These are phyloP conservation scores for Kalmusia sp. DNA, from an alignment of 2,329 filamentous ascomycete species.

Conservation along the genomic window DNA sequence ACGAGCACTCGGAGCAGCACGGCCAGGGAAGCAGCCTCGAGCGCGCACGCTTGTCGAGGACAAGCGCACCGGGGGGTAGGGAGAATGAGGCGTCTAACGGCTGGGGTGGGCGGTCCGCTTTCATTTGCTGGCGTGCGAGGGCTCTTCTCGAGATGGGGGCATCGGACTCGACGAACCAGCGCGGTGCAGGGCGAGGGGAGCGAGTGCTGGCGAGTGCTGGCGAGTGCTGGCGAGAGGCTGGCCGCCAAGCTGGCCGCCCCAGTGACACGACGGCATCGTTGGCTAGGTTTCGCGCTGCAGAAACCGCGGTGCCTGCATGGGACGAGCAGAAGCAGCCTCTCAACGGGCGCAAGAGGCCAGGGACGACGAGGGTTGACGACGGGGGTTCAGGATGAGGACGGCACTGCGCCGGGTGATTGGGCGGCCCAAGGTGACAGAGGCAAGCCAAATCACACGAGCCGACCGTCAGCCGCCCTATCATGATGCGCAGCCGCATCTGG, in stretches of 20 bases:
- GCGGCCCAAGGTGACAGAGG: conserved; percentile 17
- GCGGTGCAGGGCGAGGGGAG: conserved; percentile 30
- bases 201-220: no score
- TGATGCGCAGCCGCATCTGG: conserved; percentile 24
- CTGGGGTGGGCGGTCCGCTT: conserved; percentile 24
- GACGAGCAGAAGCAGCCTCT: conserved; percentile 35
- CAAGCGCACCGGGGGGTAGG: conserved; percentile 29
- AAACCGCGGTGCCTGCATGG: conserved; percentile 44
- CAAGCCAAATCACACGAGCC: conserved; percentile 32
- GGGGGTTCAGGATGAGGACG: conserved; percentile 23
- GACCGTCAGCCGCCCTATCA: conserved; percentile 21
- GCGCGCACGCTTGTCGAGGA: conserved; percentile 31
- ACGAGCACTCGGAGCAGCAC: conserved; percentile 25
- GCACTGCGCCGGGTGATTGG: conserved; percentile 27
- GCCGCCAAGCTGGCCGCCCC: conserved; percentile 36
- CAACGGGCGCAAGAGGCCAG: conserved; percentile 27
- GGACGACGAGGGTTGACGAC: conserved; percentile 30
- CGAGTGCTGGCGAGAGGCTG: conserved; percentile 28
- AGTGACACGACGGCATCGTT: conserved; percentile 37
- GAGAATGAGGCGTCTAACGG: conserved; percentile 43
- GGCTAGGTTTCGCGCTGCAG: conserved; percentile 41
- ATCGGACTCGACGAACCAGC: conserved; percentile 36
- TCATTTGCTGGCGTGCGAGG: conserved; percentile 36
- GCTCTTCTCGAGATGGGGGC: conserved; percentile 33
- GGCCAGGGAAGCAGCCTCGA: conserved; percentile 29